Evolutionary conservation across 805 yeast genomes (phyloP).

Genomic region (Ogataea sp.): DNA sequence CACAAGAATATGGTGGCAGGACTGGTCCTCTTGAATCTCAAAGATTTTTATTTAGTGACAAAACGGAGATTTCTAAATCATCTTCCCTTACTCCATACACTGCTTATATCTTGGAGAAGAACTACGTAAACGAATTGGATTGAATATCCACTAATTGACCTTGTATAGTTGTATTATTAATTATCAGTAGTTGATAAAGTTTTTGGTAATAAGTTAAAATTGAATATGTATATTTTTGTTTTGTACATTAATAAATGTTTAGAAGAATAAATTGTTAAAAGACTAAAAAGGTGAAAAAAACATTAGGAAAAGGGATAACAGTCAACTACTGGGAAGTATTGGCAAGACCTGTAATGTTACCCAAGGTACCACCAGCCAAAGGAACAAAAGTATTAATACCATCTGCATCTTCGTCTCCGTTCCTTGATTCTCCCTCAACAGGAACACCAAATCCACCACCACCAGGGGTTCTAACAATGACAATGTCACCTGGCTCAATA

Average conservation of each 20-base stretch:
- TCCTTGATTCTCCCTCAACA: not conserved
- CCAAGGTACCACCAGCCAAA: conserved; percentile 1
- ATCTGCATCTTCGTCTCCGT: not conserved
- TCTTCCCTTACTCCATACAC: conserved; percentile 16
- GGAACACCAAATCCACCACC: conserved; percentile 4
- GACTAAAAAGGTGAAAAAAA: too few relatives aligned
- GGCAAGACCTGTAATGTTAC: not conserved
- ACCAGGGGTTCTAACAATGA: conserved; percentile 11
- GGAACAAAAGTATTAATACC: not conserved
- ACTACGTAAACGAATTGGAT: conserved; percentile 17
- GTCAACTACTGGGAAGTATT: not conserved
- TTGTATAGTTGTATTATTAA: too few relatives aligned
- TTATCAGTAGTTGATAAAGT: too few relatives aligned
- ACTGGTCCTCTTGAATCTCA: conserved; percentile 12
- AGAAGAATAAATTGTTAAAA: not conserved
- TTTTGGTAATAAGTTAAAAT: too few relatives aligned
- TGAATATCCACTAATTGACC: not conserved
- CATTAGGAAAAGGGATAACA: too few relatives aligned
- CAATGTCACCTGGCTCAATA: conserved; percentile 29
- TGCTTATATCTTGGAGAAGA: conserved; percentile 11
- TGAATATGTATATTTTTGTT: too few relatives aligned
- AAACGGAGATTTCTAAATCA: conserved; percentile 1
- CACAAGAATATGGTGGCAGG: conserved; percentile 50
- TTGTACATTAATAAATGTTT: not conserved
- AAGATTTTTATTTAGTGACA: conserved; percentile 15